phyloP scores from a whole-genome alignment of 73 alveolate genomes.

The Paramecium primaurelia region DNA sequence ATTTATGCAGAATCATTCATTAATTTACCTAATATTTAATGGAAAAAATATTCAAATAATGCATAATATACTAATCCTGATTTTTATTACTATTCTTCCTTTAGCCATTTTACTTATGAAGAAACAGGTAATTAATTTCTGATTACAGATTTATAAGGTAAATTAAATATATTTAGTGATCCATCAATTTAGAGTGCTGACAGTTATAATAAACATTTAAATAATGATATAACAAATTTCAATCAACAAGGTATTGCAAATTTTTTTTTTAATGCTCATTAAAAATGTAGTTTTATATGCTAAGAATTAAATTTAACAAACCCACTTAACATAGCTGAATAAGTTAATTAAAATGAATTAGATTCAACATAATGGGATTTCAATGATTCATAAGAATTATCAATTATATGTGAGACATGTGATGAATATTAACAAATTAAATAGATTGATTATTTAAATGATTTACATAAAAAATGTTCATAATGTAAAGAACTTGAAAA shows the following conservation, averaged over 20 bases:
- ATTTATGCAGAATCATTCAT: not conserved
- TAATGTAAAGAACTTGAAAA: not conserved
- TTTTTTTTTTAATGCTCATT: not conserved
- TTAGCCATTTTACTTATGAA: slow-evolving; percentile 43
- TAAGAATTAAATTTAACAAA: not conserved
- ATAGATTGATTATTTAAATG: not conserved
- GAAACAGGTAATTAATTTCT: not conserved
- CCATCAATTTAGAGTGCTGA: not conserved
- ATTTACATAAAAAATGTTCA: not conserved
- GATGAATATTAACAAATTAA: not conserved
- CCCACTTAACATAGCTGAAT: no score
- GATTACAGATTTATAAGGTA: slow-evolving; percentile 53
- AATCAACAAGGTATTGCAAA: not conserved
- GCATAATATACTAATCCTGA: not conserved
- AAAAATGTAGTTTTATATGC: not conserved
- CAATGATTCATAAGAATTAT: not conserved
- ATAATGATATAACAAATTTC: not conserved
- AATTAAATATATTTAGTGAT: slow-evolving; percentile 4
- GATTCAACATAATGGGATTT: not conserved
- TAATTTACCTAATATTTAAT: not conserved
- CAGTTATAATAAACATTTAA: not conserved
- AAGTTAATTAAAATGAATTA: not conserved
- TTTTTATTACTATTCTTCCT: not conserved
- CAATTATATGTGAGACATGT: not conserved
- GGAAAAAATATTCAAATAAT: slow-evolving; percentile 12